Conservation (phyloP, 169 alveolate species). For the Pseudocohnilembus persalinus region DNA sequence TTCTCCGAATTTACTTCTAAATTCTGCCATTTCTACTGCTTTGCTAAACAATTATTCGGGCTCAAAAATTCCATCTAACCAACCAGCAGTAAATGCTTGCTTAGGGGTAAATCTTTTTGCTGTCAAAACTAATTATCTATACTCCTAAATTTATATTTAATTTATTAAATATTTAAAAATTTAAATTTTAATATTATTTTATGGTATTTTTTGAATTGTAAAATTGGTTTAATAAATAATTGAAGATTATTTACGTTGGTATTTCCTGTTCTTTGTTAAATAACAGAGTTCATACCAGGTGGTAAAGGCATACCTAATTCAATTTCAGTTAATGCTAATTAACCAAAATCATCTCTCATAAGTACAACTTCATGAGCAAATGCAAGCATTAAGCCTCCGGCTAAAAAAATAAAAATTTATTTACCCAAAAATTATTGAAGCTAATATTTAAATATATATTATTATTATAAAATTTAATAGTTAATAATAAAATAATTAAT, state of each 20-base stretch:
- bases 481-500: no score
- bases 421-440: no score
- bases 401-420: constrained; percentile 38
- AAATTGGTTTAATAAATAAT: no score
- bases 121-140: constrained; percentile 37
- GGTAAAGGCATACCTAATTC: constrained; percentile 59
- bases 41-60: constrained; percentile 38
- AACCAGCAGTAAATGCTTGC: constrained; percentile 15
- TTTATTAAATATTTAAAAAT: no score
- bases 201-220: no score
- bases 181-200: not conserved
- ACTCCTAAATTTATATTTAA: not conserved
- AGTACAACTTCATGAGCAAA: constrained; percentile 65
- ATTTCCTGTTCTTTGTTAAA: constrained; percentile 47
- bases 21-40: constrained; percentile 19
- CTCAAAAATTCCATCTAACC: constrained; percentile 27
- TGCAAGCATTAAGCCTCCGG: constrained; percentile 75
- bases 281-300: constrained; percentile 49
- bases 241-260: constrained; percentile 4
- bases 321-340: constrained; percentile 39
- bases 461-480: no score
- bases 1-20: constrained; percentile 31
- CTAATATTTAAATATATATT: no score
- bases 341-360: constrained; percentile 46
- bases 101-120: constrained; percentile 39